phyloP scores from a whole-genome alignment of 345 rosid genomes.

The Salix suchowensis region DNA sequence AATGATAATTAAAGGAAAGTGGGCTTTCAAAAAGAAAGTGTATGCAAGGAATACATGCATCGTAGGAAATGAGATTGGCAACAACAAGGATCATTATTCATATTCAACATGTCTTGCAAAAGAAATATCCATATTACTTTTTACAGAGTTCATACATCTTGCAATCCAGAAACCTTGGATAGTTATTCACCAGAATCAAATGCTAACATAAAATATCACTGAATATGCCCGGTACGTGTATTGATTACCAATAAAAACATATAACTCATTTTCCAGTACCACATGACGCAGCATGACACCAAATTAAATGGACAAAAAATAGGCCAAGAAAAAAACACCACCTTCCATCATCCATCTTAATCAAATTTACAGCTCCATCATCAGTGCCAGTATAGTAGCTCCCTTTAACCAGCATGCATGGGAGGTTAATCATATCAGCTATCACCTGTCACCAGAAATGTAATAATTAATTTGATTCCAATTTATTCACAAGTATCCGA shows the following conservation, averaged over 20 bases:
- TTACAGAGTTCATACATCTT: neutral
- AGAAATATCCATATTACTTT: neutral
- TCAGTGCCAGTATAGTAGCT: conserved; percentile 97
- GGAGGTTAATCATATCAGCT: conserved; percentile 82
- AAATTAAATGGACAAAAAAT: neutral
- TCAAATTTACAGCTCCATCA: conserved; percentile 90
- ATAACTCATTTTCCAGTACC: neutral
- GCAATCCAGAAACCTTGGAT: neutral
- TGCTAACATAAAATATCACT: neutral
- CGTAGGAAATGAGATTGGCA: conserved; percentile 3
- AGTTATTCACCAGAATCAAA: neutral
- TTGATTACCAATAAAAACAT: neutral
- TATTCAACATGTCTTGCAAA: neutral
- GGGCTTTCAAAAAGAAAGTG: neutral
- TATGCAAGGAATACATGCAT: neutral
- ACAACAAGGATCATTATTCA: neutral
- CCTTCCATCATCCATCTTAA: conserved; percentile 71
- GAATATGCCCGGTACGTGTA: neutral
- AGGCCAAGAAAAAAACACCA: conserved; percentile 11
- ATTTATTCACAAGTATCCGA: conserved; percentile 3
- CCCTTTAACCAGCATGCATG: conserved; percentile 91
- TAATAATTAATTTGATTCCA: conserved; percentile 22
- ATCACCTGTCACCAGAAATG: conserved; percentile 56
- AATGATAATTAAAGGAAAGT: neutral
- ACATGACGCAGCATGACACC: neutral